Evolutionary conservation across 164 flowering plant genomes (phyloP).

Genomic region (Magnolia officinalis): DNA sequence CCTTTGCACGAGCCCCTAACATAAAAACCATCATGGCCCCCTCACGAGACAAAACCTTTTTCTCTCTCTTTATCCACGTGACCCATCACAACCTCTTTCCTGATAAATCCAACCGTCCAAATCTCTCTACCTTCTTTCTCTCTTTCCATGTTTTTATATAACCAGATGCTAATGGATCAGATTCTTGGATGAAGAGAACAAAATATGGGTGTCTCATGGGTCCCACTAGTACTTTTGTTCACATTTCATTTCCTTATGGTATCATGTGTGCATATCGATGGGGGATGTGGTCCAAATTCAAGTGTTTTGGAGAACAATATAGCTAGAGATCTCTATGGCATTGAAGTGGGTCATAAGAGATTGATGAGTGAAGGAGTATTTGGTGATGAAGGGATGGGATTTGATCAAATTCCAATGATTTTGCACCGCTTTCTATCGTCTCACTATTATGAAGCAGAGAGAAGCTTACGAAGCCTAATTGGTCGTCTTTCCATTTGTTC

Average conservation of each 20-base stretch:
- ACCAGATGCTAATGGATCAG: neutral
- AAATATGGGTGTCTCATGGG: neutral
- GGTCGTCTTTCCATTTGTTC: neutral
- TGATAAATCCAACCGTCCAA: neutral
- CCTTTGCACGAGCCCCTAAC: neutral
- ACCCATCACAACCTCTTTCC: neutral
- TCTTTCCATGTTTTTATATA: neutral
- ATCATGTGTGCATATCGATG: neutral
- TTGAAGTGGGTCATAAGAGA: constrained; percentile 2
- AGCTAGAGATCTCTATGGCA: neutral
- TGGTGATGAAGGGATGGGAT: neutral
- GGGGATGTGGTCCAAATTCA: neutral
- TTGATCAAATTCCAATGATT: constrained; percentile 4
- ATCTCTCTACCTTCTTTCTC: neutral
- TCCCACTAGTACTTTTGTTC: neutral
- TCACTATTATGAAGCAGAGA: neutral
- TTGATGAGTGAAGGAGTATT: neutral
- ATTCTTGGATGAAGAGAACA: neutral
- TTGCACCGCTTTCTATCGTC: neutral
- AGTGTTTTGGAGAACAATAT: neutral
- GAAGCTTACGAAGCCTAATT: neutral
- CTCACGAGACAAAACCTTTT: neutral
- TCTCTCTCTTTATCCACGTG: neutral
- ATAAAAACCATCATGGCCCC: neutral
- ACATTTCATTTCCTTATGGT: neutral